Percentiles rank a stretch among this genome's conserved stretches.
phyloP scores from a whole-genome alignment of 106 monocot genomes.

The Dendrobium nobile region DNA sequence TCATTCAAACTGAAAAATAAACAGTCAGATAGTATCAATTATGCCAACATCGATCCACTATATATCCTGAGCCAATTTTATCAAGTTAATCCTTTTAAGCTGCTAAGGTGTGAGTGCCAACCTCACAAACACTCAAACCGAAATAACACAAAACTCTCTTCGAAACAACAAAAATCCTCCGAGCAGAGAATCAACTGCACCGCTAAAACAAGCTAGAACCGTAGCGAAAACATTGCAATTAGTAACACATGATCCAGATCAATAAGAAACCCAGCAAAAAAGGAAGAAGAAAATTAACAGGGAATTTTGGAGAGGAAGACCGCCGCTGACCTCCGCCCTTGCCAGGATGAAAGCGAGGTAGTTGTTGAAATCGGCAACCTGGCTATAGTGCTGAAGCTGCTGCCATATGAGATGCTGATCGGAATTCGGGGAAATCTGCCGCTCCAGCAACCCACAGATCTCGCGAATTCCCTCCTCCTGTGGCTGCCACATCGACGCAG shows the following conservation, averaged over 20 bases:
- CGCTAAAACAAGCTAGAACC: constrained; percentile 4
- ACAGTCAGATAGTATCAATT: neutral
- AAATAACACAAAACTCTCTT: neutral
- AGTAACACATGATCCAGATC: neutral
- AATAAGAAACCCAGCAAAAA: neutral
- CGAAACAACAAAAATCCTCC: neutral
- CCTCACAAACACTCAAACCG: neutral
- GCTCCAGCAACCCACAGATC: constrained; percentile 90
- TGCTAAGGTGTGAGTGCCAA: neutral
- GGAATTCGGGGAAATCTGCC: constrained; percentile 76
- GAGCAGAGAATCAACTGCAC: neutral
- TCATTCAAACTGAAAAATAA: neutral
- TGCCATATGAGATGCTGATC: constrained; percentile 89
- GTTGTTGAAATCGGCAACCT: constrained; percentile 93
- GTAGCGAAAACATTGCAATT: neutral
- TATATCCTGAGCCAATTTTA: neutral
- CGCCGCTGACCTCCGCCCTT: constrained; percentile 41
- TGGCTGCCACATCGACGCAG: constrained; percentile 63
- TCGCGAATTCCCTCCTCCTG: constrained; percentile 89
- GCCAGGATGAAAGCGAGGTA: constrained; percentile 88
- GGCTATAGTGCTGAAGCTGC: constrained; percentile 84
- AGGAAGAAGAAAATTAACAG: neutral
- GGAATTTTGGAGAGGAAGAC: neutral
- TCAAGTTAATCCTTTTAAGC: neutral
- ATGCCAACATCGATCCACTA: neutral